Evolutionary conservation across 139 green algal species (phyloP).

Genomic region (Chlorella sorokiniana): DNA sequence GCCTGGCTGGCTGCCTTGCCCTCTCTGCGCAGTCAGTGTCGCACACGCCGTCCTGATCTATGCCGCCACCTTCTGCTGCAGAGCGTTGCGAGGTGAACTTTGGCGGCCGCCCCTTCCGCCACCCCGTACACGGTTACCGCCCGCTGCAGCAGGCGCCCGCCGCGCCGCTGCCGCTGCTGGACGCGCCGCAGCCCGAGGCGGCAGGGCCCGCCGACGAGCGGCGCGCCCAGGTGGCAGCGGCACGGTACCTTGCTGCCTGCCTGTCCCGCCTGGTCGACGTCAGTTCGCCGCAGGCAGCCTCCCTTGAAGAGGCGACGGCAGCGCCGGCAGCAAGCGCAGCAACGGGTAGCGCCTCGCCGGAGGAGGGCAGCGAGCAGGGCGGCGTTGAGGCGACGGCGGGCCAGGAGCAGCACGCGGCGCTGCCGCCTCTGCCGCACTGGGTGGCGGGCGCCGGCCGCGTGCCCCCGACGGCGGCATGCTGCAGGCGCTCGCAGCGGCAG

Average conservation of each 20-base stretch:
- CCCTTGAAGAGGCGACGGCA: no score
- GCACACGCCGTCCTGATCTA: no score
- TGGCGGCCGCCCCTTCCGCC: conserved; percentile 57
- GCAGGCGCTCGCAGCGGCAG: background rate
- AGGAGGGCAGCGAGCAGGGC: no score
- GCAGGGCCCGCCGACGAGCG: background rate
- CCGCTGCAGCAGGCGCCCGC: conserved; percentile 63
- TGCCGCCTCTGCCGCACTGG: background rate
- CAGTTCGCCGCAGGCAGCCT: background rate
- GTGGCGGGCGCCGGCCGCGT: background rate
- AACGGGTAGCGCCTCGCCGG: background rate
- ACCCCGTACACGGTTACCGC: conserved; percentile 73
- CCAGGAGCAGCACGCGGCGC: background rate
- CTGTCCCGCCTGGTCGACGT: conserved; percentile 59
- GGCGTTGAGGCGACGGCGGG: no score
- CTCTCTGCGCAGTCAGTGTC: no score
- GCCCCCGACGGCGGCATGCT: conserved; percentile 4
- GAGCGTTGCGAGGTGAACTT: conserved; percentile 52
- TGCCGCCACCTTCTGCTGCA: conserved; percentile 12
- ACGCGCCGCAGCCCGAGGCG: background rate
- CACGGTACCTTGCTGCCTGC: conserved; percentile 63
- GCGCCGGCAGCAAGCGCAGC: background rate
- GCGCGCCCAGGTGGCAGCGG: background rate
- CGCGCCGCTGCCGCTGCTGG: background rate
- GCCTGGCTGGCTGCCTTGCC: background rate